Percentiles rank a stretch among this genome's conserved stretches.
Conservation (phyloP, 1,284 basidiomycete genomes). For the Mycena citricolor region DNA sequence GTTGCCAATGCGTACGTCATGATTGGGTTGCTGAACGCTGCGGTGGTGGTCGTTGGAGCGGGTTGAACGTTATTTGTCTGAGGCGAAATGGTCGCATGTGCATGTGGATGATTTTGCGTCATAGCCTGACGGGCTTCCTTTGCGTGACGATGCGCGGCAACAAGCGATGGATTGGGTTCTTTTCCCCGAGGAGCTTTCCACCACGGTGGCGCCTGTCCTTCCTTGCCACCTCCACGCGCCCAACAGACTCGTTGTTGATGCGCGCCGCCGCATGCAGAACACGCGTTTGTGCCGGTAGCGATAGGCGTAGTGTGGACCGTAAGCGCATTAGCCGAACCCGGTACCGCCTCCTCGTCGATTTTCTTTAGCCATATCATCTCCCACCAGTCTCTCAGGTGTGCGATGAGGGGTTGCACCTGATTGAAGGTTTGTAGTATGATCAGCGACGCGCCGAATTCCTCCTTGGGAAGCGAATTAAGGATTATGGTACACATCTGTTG, state of each 20-base stretch:
- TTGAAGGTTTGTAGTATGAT: not conserved
- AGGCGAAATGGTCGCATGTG: too few relatives aligned
- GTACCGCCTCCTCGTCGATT: too few relatives aligned
- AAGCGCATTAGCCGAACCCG: too few relatives aligned
- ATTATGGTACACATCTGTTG: constrained; percentile 3
- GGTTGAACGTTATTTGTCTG: too few relatives aligned
- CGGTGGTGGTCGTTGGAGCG: not conserved
- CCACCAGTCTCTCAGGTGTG: not conserved
- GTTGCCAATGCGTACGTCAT: not conserved
- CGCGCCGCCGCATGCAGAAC: too few relatives aligned
- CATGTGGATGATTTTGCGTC: too few relatives aligned
- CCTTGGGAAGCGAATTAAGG: constrained; percentile 3
- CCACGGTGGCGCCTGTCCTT: constrained; percentile 1
- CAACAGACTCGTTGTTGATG: too few relatives aligned
- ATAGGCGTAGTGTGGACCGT: too few relatives aligned
- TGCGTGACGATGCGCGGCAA: too few relatives aligned
- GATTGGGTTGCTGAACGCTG: not conserved
- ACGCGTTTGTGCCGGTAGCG: too few relatives aligned
- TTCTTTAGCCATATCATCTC: too few relatives aligned
- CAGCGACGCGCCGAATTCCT: constrained; percentile 4
- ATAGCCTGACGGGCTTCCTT: too few relatives aligned
- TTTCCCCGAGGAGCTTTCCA: constrained; percentile 4
- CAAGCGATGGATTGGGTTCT: not conserved
- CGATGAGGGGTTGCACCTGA: not conserved
- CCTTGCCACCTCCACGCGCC: constrained; percentile 6